Evolutionary conservation across 805 yeast genomes (phyloP).

Genomic region (Candida taoyuanica): DNA sequence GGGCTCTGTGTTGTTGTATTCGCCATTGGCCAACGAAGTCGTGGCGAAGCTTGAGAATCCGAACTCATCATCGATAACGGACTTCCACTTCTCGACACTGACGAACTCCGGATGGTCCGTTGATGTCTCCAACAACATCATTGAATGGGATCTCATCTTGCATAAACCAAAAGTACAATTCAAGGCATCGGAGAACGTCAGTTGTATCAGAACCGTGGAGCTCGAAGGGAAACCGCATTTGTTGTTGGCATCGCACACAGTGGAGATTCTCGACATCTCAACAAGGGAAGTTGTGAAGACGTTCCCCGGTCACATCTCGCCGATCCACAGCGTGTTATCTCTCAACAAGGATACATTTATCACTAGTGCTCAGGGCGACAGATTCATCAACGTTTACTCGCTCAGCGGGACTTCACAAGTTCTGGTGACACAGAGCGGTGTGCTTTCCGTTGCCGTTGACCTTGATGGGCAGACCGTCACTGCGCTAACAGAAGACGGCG

Average conservation of each 20-base stretch:
- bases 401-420: conserved; percentile 43
- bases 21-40: conserved; percentile 60
- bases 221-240: conserved; percentile 34
- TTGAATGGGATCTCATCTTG: conserved; percentile 55
- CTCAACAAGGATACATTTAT: conserved; percentile 42
- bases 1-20: conserved; percentile 61
- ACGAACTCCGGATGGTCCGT: conserved; percentile 52
- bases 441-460: conserved; percentile 40
- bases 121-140: conserved; percentile 52
- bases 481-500: conserved; percentile 71
- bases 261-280: conserved; percentile 46
- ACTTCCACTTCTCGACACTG: conserved; percentile 39
- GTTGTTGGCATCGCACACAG: conserved; percentile 63
- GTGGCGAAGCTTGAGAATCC: conserved; percentile 47
- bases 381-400: conserved; percentile 73
- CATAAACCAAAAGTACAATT: conserved; percentile 40
- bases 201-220: conserved; percentile 31
- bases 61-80: conserved; percentile 42
- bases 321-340: conserved; percentile 48
- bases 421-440: conserved; percentile 65
- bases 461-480: conserved; percentile 38
- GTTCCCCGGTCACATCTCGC: conserved; percentile 75
- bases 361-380: conserved; percentile 73
- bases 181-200: conserved; percentile 30
- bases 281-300: conserved; percentile 39